A percentile compares a stretch with the other conserved stretches of the same genome.
phyloP scores from a whole-genome alignment of 352 stramenopile genomes.

The Phytophthora boehmeriae region DNA sequence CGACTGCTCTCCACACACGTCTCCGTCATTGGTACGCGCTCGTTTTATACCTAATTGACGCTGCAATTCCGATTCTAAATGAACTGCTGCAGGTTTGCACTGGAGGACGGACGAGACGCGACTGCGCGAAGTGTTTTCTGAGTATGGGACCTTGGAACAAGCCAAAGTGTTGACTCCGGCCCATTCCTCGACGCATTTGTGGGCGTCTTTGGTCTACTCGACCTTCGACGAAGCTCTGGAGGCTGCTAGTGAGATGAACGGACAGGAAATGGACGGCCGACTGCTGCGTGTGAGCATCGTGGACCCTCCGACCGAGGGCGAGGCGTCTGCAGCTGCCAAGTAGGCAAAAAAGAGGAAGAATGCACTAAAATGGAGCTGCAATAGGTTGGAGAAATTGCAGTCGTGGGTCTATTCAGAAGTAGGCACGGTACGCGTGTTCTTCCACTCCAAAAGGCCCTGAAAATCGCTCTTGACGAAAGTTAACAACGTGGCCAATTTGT shows the following conservation, averaged over 20 bases:
- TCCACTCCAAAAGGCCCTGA: conserved; percentile 74
- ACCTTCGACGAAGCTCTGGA: conserved; percentile 77
- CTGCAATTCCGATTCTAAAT: background rate
- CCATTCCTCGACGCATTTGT: conserved; percentile 68
- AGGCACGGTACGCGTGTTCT: conserved; percentile 69
- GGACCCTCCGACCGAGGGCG: conserved; percentile 42
- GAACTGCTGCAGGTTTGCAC: conserved; percentile 55
- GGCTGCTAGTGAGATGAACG: conserved; percentile 79
- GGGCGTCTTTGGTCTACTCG: conserved; percentile 64
- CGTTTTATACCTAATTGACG: background rate
- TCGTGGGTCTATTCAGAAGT: conserved; percentile 38
- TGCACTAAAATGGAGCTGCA: conserved; percentile 11
- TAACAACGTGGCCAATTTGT: conserved; percentile 67
- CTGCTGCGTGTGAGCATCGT: conserved; percentile 81
- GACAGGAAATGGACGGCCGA: conserved; percentile 79
- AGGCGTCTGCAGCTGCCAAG: background rate
- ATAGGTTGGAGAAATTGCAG: background rate
- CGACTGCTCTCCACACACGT: conserved; percentile 55
- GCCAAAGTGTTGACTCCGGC: conserved; percentile 58
- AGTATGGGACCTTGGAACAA: conserved; percentile 63
- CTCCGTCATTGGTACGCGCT: conserved; percentile 54
- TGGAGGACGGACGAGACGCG: conserved; percentile 85
- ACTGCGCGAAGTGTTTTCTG: conserved; percentile 58
- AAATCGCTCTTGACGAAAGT: conserved; percentile 74
- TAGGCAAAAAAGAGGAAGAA: conserved; percentile 16